Evolutionary conservation across 148 eudicot genomes (phyloP), one percentile per base, ranked within the genome.

Genomic region (Fagopyrum esculentum): DNA sequence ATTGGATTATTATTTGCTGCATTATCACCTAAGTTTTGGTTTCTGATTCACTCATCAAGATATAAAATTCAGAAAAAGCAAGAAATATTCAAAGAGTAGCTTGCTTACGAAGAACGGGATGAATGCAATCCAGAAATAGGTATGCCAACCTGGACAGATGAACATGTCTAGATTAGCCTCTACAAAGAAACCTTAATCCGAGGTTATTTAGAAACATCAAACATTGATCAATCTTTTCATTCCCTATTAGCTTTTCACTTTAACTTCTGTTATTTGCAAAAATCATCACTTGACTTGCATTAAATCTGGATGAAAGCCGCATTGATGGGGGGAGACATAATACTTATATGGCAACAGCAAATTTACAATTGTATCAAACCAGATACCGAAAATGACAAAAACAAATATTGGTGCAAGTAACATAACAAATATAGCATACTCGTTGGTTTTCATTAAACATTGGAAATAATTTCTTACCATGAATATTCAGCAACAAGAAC

Each of bases 61-160:
- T n/a, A 64, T 35, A 35, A 64, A 11, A 12, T 64, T 40, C 46
- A 35, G 17, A 40, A 64, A 22, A 5, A 35, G 46, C n/a, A 64
- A 64, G 17, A 45, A 30, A 63, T 45, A 35, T 71, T 5, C 30
- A 10, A 19, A 45, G 79, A n/a, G 9, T 49, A 12, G 55, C 12
- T 35, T 63, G 78, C 87, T 78, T 56, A 82, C 84, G 46, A 89
- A 3, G 81, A 92, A 87, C 10, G 97, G 98, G 82, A 94, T 17
- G 74, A 94, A 94, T 12, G 98, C 96, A 13, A 94, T 90, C 98
- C 98, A 94, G 77, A 94, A 94, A 77, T 94, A 94, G 12, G 96
- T 90, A 78, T 94, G 93, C 98, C 98, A 94, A n/a, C 97, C 98
- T 94, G 89, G 80, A 80, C 70, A 61, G 45, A 51, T 54, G 51